Percentiles rank a stretch among this genome's conserved stretches.
These are phyloP conservation scores for Fusarium torulosum DNA, from an alignment of 2,329 filamentous ascomycete species.

Conservation along the genomic window DNA sequence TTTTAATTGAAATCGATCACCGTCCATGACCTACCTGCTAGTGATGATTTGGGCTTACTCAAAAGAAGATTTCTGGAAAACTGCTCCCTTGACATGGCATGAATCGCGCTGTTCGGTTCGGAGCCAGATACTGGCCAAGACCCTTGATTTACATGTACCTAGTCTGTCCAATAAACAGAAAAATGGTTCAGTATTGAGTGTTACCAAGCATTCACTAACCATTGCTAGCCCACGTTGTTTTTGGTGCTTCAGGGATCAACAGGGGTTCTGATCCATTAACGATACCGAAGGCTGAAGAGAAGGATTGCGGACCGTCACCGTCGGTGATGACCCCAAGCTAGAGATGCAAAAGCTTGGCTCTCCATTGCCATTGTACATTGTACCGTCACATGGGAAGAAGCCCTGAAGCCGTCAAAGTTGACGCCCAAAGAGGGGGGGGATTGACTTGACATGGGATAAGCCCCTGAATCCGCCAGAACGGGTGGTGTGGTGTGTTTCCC, in stretches of 20 bases:
- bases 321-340: conserved; percentile 1
- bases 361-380: not conserved
- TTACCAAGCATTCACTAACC: conserved; percentile 33
- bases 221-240: conserved; percentile 15
- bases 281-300: not conserved
- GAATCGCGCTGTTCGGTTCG: conserved; percentile 12
- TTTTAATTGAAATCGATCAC: not conserved
- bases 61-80: conserved; percentile 23
- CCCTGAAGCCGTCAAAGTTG: conserved; percentile 17
- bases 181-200: conserved; percentile 7
- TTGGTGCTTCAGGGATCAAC: conserved; percentile 37
- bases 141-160: conserved; percentile 19
- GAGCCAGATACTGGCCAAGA: conserved; percentile 18
- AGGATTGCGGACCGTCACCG: not conserved
- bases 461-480: conserved; percentile 43
- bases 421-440: conserved; percentile 20
- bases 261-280: conserved; percentile 27
- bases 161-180: conserved; percentile 8
- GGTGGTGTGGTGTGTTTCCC: conserved; percentile 43
- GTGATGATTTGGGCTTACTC: not conserved
- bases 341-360: conserved; percentile 6
- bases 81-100: conserved; percentile 17
- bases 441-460: conserved; percentile 20
- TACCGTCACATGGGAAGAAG: conserved; percentile 24
- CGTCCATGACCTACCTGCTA: not conserved